Evolutionary conservation across 1,284 basidiomycete species (phyloP).

Genomic region (Cystobasidium slooffiae): DNA sequence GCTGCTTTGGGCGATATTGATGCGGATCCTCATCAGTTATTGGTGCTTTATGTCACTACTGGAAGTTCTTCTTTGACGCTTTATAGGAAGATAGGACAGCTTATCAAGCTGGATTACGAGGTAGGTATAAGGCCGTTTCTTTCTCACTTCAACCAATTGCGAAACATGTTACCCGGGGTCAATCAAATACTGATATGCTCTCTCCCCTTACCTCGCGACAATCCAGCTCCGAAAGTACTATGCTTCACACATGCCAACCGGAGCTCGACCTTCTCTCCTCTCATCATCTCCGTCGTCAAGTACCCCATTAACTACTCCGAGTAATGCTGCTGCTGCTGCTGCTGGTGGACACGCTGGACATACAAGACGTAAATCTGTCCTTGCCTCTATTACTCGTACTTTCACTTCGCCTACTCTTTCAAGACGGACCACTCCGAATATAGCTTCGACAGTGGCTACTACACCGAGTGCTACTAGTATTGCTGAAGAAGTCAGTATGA

Average conservation of each 20-base stretch:
- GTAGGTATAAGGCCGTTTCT: neutral
- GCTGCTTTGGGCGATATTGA: neutral
- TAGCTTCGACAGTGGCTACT: neutral
- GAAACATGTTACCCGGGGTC: neutral
- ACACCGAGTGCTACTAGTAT: neutral
- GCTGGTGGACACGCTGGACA: neutral
- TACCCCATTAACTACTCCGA: too few relatives aligned
- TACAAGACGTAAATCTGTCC: slow-evolving; percentile 28
- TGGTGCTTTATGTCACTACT: slow-evolving; percentile 44
- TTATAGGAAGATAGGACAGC: slow-evolving; percentile 23
- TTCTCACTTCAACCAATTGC: neutral
- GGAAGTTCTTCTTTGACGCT: slow-evolving; percentile 37
- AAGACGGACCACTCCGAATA: neutral
- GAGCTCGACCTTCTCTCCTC: slow-evolving; percentile 18
- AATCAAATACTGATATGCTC: neutral
- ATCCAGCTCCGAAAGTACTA: slow-evolving; percentile 29
- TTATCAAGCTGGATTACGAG: slow-evolving; percentile 32
- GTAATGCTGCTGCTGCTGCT: neutral
- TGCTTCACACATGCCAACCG: slow-evolving; percentile 1
- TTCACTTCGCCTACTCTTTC: neutral
- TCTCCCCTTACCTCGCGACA: neutral
- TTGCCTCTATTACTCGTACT: slow-evolving; percentile 15
- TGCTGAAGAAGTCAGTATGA: neutral
- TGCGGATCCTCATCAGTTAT: neutral
- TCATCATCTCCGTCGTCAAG: neutral